These are phyloP conservation scores for Bassia scoparia DNA, from an alignment of 148 eudicot species.

Conservation along the genomic window DNA sequence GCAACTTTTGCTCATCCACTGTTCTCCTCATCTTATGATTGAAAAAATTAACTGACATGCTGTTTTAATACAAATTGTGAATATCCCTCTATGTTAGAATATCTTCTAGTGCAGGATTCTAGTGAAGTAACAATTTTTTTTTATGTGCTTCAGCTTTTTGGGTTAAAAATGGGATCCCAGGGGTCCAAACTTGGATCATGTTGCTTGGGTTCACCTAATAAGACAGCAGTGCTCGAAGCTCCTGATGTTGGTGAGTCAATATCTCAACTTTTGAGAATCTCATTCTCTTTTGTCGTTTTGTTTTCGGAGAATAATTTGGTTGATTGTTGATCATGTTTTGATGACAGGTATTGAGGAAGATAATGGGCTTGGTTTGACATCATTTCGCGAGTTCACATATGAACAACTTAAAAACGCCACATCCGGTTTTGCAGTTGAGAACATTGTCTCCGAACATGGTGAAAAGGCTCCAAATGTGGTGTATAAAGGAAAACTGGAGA, in stretches of 20 bases:
- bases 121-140: not conserved
- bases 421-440: slow-evolving; percentile 59
- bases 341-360: slow-evolving; percentile 37
- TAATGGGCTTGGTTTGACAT: slow-evolving; percentile 33
- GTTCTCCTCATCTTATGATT: not conserved
- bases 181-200: slow-evolving; percentile 56
- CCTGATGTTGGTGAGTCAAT: slow-evolving; percentile 40
- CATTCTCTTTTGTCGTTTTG: not conserved
- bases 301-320: not conserved
- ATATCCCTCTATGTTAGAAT: not conserved
- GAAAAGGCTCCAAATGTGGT: slow-evolving; percentile 73
- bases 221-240: slow-evolving; percentile 45
- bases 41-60: not conserved
- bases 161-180: slow-evolving; percentile 49
- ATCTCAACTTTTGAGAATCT: slow-evolving; percentile 1
- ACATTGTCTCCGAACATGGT: slow-evolving; percentile 67
- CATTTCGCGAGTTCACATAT: slow-evolving; percentile 48
- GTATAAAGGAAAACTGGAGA: slow-evolving; percentile 65
- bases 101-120: slow-evolving; percentile 5
- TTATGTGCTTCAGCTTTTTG: slow-evolving; percentile 13
- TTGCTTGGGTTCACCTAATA: slow-evolving; percentile 46
- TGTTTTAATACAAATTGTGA: not conserved
- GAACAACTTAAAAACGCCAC: slow-evolving; percentile 70
- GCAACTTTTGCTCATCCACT: not conserved
- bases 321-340: slow-evolving; percentile 17